A percentile compares a stretch with the other conserved stretches of the same genome.
Evolutionary conservation across 108 stramenopile genomes (phyloP).

Genomic region (Asterionellopsis glacialis): DNA sequence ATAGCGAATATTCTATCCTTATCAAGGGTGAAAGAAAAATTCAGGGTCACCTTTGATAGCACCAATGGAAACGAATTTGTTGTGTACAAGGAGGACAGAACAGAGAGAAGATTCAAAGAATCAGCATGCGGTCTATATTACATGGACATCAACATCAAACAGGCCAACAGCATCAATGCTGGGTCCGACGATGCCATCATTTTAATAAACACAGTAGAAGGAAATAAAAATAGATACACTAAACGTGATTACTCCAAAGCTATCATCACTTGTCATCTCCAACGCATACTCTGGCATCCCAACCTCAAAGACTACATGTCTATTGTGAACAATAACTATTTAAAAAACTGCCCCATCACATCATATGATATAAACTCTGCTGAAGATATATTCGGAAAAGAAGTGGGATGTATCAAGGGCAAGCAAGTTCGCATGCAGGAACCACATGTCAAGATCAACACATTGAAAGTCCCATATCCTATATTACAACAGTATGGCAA

Average conservation of each 20-base stretch:
- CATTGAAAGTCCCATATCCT: neutral
- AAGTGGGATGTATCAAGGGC: neutral
- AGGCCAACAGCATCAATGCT: too few species aligned
- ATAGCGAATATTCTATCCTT: too few species aligned
- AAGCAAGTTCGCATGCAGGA: too few species aligned
- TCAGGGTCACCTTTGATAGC: too few species aligned
- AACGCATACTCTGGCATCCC: neutral
- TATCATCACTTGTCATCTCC: neutral
- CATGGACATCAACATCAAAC: neutral
- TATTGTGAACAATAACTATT: neutral
- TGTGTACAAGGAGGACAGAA: too few species aligned
- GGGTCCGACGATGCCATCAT: neutral
- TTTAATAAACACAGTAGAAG: neutral
- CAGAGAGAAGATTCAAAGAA: too few species aligned
- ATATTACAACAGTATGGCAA: neutral
- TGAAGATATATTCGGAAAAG: neutral
- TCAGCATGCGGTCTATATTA: neutral
- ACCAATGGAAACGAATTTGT: too few species aligned
- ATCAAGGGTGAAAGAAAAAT: too few species aligned
- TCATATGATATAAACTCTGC: neutral
- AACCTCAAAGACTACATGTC: neutral
- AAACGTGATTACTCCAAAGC: neutral
- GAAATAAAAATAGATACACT: neutral
- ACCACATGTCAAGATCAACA: neutral
- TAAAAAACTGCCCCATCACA: neutral